phyloP scores from a whole-genome alignment of 345 rosid species.

The Eucalyptus brandiana region DNA sequence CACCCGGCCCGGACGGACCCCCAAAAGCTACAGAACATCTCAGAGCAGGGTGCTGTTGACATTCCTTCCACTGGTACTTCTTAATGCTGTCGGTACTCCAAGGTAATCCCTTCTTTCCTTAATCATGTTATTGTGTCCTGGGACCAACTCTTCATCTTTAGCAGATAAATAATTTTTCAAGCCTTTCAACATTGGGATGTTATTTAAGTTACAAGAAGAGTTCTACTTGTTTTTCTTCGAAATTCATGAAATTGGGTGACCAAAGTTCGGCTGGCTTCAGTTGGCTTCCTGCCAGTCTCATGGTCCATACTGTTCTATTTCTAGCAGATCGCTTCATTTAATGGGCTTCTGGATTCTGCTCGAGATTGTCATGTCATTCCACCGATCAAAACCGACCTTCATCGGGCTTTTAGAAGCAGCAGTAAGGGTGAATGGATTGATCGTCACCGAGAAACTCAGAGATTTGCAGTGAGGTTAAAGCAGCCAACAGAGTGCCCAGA shows the following conservation, averaged over 20 bases:
- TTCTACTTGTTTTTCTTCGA: background rate
- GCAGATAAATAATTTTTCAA: background rate
- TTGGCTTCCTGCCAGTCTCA: background rate
- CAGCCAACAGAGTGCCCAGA: slow-evolving; percentile 28
- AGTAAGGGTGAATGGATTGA: slow-evolving; percentile 88
- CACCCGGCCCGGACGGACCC: background rate
- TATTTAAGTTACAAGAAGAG: background rate
- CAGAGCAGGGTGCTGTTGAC: background rate
- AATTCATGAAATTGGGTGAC: background rate
- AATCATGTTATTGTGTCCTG: background rate
- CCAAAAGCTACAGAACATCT: background rate
- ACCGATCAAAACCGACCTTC: slow-evolving; percentile 78
- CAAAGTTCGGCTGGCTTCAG: background rate
- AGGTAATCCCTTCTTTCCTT: background rate
- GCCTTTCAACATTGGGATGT: background rate
- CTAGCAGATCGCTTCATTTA: slow-evolving; percentile 60
- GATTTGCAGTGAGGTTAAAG: slow-evolving; percentile 46
- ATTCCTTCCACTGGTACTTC: background rate
- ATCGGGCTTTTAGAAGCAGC: slow-evolving; percentile 73
- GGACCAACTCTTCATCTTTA: background rate
- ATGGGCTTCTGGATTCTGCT: slow-evolving; percentile 82
- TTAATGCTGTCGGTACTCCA: background rate
- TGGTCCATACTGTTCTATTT: background rate
- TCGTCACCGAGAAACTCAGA: slow-evolving; percentile 84
- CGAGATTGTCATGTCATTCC: slow-evolving; percentile 89